Evolutionary conservation across 352 stramenopile species (phyloP), one percentile per base, ranked within the genome.

Genomic region (Globisporangium recalcitrans): DNA sequence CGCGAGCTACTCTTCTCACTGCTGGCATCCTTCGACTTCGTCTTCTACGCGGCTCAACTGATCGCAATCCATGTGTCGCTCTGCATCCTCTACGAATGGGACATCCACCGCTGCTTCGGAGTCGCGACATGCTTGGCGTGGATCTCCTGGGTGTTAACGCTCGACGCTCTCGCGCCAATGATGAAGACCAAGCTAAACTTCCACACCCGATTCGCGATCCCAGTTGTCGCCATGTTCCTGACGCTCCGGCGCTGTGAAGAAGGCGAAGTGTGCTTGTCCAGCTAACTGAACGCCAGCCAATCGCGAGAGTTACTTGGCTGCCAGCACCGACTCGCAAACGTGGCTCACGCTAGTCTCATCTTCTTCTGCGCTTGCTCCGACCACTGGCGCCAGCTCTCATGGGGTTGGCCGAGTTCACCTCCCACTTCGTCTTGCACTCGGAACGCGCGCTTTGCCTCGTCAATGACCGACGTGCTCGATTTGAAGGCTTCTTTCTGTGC

Each of bases 381-480:
- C 62, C 62, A 68, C 31, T 63, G 26, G 21, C 34, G 48, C 62
- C 62, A 68, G 6, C 22, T 49, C 29, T 44, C 14, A 16, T 49
- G 38, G 3, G 53, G 29, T n/a, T 62, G 32, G 1, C 29, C 27
- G 3, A 44, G 26, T 13, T 44, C 47, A 26, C 38, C 60, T 27
- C 62, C 38, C 5, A 71, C 3, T 21, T 80, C 42, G 22, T 69
- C 53, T 21, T 66, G 49, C 60, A 85, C 49, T 29, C 65, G 65
- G 24, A 86, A 87, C 48, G 76, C 80, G 1, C 76, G 74, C 46
- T 71, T 85, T 13, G 74, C 74, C 54, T 85, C 73, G 49, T 86
- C 67, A 7, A 78, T 49, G 3, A 72, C 72, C n/a, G 58, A 26
- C 34, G 51, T 24, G 8, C 6, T 70, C 4, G 54, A 63, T 27